Evolutionary conservation across 108 stramenopile species (phyloP), one percentile per base, ranked within the genome.

Genomic region (Nitzschia inconspicua): DNA sequence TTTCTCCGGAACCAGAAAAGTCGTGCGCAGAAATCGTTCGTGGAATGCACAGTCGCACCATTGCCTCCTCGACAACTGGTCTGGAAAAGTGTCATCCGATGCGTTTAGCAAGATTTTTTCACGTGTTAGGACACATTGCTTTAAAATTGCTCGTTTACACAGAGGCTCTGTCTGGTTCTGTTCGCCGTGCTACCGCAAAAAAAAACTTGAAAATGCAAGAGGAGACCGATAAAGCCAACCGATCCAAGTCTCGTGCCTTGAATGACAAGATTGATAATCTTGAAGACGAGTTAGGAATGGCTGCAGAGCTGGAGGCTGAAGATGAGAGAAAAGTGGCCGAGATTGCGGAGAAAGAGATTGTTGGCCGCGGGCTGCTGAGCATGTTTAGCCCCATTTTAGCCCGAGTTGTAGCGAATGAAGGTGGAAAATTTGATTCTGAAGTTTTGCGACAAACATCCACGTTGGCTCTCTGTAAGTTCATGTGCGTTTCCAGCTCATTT

Each of bases 91-190:
- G 82, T 52, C 70, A 85, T 60, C 75, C 89, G 29, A 54, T 86
- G 28, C 73, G 82, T 37, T 86, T 98, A 29, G 86, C 94, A 6
- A 70, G 95, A 36, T 96, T 98, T 71, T 93, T 96, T 61, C 97
- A 97, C 76, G 86, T 97, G 44, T 66, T 95, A 9, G 98, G 98
- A 2, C 94, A 98, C 47, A 83, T 95, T 51, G 91, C 98, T 20
- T 71, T 98, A 40, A 88, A 89, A 66, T 78, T 95, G 1, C 84
- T 97, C 5, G 92, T 97, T 8, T 94, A 97, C 65, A 90, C 95
- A 7, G 98, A 98, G 55, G 70, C 67, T 18, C 27, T 96, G 6
- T 91, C 83, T 28, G 78, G 86, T 14, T 65, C 79, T 49, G 85
- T 95, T 47, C 82, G 87, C 19, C 82, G 85, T 54, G 88, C 82